These are phyloP conservation scores for Reticulascus tulasneorum DNA, from an alignment of 2,329 filamentous ascomycete species.

Conservation along the genomic window DNA sequence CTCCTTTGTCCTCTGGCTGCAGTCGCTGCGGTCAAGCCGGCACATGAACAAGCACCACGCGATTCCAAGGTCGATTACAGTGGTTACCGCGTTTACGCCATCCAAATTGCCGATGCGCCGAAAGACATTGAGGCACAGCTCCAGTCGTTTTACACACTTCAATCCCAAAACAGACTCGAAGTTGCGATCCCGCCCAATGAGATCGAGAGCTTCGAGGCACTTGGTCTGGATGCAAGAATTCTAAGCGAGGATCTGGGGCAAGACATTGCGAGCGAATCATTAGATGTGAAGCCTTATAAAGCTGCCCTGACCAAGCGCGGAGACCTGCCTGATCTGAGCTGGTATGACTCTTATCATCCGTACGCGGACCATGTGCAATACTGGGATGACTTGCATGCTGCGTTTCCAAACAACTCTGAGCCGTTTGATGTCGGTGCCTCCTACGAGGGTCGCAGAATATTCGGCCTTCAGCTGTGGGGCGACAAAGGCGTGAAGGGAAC, in stretches of 20 bases:
- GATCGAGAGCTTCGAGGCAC: conserved; percentile 20
- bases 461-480: conserved; percentile 52
- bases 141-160: conserved; percentile 17
- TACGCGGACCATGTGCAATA: conserved; percentile 49
- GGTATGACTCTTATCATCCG: conserved; percentile 51
- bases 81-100: conserved; percentile 27
- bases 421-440: conserved; percentile 40
- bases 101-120: conserved; percentile 15
- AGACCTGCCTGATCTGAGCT: conserved; percentile 33
- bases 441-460: conserved; percentile 47
- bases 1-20: conserved; percentile 3
- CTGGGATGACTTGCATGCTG: conserved; percentile 39
- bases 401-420: conserved; percentile 42
- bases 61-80: conserved; percentile 21
- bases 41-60: background rate
- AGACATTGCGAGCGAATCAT: conserved; percentile 22
- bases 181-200: conserved; percentile 26
- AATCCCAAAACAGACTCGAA: conserved; percentile 24
- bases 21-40: background rate
- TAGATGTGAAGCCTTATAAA: conserved; percentile 18
- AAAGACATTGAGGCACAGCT: conserved; percentile 16
- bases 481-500: conserved; percentile 29
- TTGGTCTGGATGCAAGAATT: conserved; percentile 20
- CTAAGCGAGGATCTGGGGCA: conserved; percentile 23
- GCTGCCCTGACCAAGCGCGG: conserved; percentile 15